Evolutionary conservation across 305 asterid species (phyloP), one percentile per base, ranked within the genome.

Genomic region (Coffea humblotiana): DNA sequence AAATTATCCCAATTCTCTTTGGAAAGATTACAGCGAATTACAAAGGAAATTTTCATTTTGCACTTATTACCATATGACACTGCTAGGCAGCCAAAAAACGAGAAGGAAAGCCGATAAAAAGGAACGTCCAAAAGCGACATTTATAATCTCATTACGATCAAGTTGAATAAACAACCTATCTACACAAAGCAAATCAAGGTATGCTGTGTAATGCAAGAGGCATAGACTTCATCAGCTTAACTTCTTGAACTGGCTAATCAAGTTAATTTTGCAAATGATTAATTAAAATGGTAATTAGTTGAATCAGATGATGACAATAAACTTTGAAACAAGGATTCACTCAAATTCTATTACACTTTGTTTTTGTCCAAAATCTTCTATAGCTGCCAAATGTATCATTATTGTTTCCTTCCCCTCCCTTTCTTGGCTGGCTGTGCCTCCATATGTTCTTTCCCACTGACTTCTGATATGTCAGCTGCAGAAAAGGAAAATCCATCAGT

Each of bases 321-420:
- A 21, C 51, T 32, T n/a, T n/a, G 40, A 65, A 73, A 66, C 64
- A 35, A 65, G 60, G 23, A 35, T n/a, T 66, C 56, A 18, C n/a
- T 18, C 51, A 72, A 77, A 80, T 21, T 52, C 21, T 47, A 61
- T 56, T 32, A 65, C 71, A 63, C 71, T n/a, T 75, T 11, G 18
- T 18, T 32, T 10, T 72, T 19, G 3, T 21, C 71, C 77, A 71
- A 75, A 56, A 54, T 71, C 68, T 72, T 58, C 19, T 6, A 37
- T 23, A 63, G 67, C 78, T 27, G 45, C 54, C 27, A 60, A 60
- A 56, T 51, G 48, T 6, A 47, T 81, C 80, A 91, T 83, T 93
- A 91, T 83, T 93, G 96, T 78, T 93, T 93, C 88, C 98, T 84
- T 75, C 97, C 97, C 90, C 97, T 90, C 43, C 97, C 97, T 85